Evolutionary conservation across 331 rosid species (phyloP), one percentile per base, ranked within the genome.

Genomic region (Stylosanthes scabra): DNA sequence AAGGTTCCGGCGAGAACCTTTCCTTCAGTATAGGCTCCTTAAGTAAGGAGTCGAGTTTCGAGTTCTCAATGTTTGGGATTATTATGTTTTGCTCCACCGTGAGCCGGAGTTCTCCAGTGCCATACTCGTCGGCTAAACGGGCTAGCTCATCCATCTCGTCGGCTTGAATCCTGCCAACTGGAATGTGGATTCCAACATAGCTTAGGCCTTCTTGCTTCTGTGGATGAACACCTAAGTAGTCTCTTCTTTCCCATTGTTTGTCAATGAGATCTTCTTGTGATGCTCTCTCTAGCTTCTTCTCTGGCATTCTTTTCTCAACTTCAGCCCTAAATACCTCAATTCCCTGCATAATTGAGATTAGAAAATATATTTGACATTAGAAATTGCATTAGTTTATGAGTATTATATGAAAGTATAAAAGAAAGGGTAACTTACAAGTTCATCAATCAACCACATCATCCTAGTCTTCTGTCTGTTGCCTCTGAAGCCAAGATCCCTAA

Each of bases 371-470:
- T 20, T 20, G 25, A 20, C 25, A 20, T 20, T 20, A 20, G 25
- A 20, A 20, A 20, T 20, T 20, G 25, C 25, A 20, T 20, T 20
- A 20, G 25, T 20, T 20, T 20, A 20, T 20, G 25, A 20, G 25
- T 20, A 20, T 34, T 34, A 34, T 4, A 34, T 34, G 39, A 4
- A 34, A 34, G 39, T 34, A 0, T 9, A 34, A 51, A 51, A 20
- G 25, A 20, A 51, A 7, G 7, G 37, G 47, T 34, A 1, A 52
- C 88, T 82, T 54, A 94, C 99, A 28, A 94, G 84, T 91, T 94
- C 97, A 15, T 94, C 99, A 46, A 94, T 91, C 79, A 94, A 74
- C 97, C 99, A 94, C 99, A 94, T 91, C 99, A 94, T 91, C 83
- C 99, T 86, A 1, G 93, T 85, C 61, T 87, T 94, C 40, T 91